A percentile compares a stretch with the other conserved stretches of the same genome.
These are phyloP conservation scores for Lactifluus hygrophoroides DNA, from an alignment of 768 basidiomycete species.

Conservation along the genomic window DNA sequence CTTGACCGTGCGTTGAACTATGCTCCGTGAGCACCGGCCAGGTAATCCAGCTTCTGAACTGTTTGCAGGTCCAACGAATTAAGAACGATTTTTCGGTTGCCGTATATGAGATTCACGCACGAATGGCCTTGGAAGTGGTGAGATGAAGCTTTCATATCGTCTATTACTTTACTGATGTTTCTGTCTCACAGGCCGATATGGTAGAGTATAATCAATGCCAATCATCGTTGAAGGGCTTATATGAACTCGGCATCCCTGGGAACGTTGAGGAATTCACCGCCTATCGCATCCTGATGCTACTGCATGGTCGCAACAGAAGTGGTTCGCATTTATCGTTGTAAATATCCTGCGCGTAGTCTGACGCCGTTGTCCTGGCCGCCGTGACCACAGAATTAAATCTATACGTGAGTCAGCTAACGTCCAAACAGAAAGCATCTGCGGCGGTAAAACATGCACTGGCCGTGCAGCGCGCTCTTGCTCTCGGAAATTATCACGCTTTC, in stretches of 20 bases:
- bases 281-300: constrained; percentile 91
- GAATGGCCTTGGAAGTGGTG: constrained; percentile 92
- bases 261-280: constrained; percentile 95
- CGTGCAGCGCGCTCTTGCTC: constrained; percentile 82
- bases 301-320: constrained; percentile 89
- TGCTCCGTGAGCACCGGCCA: constrained; percentile 7
- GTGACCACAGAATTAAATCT: constrained; percentile 77
- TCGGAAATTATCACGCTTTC: constrained; percentile 90
- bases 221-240: constrained; percentile 78
- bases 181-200: constrained; percentile 68
- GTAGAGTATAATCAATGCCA: constrained; percentile 99
- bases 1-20: constrained; percentile 66
- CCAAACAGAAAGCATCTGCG: constrained; percentile 71
- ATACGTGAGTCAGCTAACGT: constrained; percentile 95
- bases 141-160: not conserved
- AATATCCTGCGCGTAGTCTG: not conserved
- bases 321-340: constrained; percentile 44
- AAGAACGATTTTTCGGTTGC: constrained; percentile 97
- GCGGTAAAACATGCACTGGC: constrained; percentile 84
- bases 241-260: constrained; percentile 88
- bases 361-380: not conserved
- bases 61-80: constrained; percentile 85
- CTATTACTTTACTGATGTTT: not conserved
- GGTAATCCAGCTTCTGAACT: constrained; percentile 1
- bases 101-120: constrained; percentile 97